Percentiles rank a stretch among this genome's conserved stretches.
Evolutionary conservation across 2,329 filamentous ascomycete genomes (phyloP).

Genomic region (Aspergillus persii): DNA sequence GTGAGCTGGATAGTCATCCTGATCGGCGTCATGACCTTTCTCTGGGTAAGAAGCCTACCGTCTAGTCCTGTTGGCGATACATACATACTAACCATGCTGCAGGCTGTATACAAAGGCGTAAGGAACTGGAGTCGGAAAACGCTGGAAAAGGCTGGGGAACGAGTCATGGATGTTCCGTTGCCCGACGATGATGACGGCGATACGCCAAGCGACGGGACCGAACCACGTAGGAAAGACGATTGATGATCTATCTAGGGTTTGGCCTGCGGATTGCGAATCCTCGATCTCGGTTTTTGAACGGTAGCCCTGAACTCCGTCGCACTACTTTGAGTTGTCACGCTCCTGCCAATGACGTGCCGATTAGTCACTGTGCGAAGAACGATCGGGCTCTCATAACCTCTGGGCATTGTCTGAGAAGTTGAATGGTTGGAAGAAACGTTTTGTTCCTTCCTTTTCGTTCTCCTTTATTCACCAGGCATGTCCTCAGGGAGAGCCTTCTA

Average conservation of each 20-base stretch:
- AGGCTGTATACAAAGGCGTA: constrained; percentile 81
- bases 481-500: constrained; percentile 32
- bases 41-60: constrained; percentile 59
- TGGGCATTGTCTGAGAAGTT: constrained; percentile 25
- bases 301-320: constrained; percentile 47
- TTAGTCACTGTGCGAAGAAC: constrained; percentile 96
- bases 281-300: not conserved
- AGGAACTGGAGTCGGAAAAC: constrained; percentile 68
- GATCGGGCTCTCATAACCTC: constrained; percentile 40
- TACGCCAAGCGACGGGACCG: constrained; percentile 17
- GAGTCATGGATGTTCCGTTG: constrained; percentile 70
- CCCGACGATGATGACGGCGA: constrained; percentile 57
- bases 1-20: constrained; percentile 77
- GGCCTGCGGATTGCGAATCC: not conserved
- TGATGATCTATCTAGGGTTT: constrained; percentile 11
- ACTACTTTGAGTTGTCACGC: constrained; percentile 98
- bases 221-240: constrained; percentile 28
- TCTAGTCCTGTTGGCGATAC: not conserved
- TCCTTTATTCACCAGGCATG: constrained; percentile 23
- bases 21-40: constrained; percentile 75
- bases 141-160: constrained; percentile 75
- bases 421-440: constrained; percentile 27
- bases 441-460: constrained; percentile 28
- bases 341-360: constrained; percentile 80
- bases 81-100: constrained; percentile 20